These are phyloP conservation scores for Stemphylium lycopersici DNA, from an alignment of 2,329 filamentous ascomycete genomes.

Conservation along the genomic window DNA sequence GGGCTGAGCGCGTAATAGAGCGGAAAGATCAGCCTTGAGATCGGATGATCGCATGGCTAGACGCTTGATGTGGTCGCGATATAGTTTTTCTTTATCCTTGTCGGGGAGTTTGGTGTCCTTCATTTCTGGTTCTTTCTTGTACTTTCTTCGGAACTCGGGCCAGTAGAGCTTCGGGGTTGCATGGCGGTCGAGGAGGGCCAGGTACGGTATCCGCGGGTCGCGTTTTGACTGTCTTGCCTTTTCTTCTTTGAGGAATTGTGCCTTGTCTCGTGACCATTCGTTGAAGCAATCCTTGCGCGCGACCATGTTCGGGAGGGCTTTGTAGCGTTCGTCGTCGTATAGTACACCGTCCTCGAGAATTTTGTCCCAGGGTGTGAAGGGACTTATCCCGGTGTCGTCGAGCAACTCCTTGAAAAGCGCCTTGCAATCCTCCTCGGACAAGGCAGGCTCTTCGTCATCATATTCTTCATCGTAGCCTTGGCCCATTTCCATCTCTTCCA, in stretches of 20 bases:
- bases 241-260: constrained; percentile 72
- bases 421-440: constrained; percentile 77
- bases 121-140: constrained; percentile 80
- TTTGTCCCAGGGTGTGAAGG: constrained; percentile 91
- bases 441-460: constrained; percentile 68
- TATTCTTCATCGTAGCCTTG: constrained; percentile 75
- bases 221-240: constrained; percentile 78
- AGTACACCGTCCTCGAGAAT: constrained; percentile 82
- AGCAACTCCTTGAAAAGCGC: constrained; percentile 85
- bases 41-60: constrained; percentile 69
- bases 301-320: constrained; percentile 79
- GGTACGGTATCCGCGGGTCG: constrained; percentile 82
- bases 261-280: constrained; percentile 80
- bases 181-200: constrained; percentile 78
- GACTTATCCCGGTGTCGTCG: constrained; percentile 80
- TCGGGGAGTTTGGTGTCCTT: constrained; percentile 65
- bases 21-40: constrained; percentile 72
- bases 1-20: constrained; percentile 68
- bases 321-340: constrained; percentile 86
- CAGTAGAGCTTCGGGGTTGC: constrained; percentile 94
- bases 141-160: constrained; percentile 95
- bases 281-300: constrained; percentile 82
- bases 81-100: constrained; percentile 79
- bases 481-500: constrained; percentile 82
- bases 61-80: constrained; percentile 73